Base-by-base conservation (phyloP, 129 eudicot species). In the Apium graveolens region DNA sequence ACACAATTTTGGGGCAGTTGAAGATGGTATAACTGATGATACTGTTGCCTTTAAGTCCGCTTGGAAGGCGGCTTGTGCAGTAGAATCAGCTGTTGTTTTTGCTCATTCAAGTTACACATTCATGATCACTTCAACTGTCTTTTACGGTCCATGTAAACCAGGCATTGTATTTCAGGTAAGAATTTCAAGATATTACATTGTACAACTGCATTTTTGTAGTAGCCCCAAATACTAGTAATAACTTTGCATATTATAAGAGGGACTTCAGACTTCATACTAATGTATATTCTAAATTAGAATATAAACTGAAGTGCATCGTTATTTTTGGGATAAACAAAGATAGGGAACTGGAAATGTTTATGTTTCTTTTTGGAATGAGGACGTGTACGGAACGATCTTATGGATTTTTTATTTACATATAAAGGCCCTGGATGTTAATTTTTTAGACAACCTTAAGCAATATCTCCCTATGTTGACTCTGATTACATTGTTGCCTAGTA, bases 1-100 rank as follows among this genome's bases (percentile, higher is more conserved):
- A n/a, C n/a, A n/a, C n/a, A n/a, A n/a, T 72, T 95, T 80, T 26
- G 99, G 99, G 70, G 99, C 97, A 11, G 81, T 85, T 21, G 99
- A 97, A 49, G 96, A 95, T 79, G 99, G 97, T 14, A 70, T 68
- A 27, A 76, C 89, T 7, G 97, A 95, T 77, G 99, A 95, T 80
- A 95, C 91, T 13, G 85, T 90, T 63, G 97, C 99, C 37, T 92
- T 95, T 75, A 70, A 76, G 31, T 87, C 79, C 7, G 99, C 99
- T 24, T 95, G 99, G 99, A 92, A 95, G 73, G 91, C 81, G 24
- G 97, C 99, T 43, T 95, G 99, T 78, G 92, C 87, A 16, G 96
- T 83, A n/a, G 94, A 92, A 44, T 86, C 96, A 38, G 92, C 80
- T 17, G 89, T 88, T 44, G 14, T 95, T 73, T 79, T 92, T 65